phyloP scores from a whole-genome alignment of 108 stramenopile genomes.

The Cyclotella cryptica region DNA sequence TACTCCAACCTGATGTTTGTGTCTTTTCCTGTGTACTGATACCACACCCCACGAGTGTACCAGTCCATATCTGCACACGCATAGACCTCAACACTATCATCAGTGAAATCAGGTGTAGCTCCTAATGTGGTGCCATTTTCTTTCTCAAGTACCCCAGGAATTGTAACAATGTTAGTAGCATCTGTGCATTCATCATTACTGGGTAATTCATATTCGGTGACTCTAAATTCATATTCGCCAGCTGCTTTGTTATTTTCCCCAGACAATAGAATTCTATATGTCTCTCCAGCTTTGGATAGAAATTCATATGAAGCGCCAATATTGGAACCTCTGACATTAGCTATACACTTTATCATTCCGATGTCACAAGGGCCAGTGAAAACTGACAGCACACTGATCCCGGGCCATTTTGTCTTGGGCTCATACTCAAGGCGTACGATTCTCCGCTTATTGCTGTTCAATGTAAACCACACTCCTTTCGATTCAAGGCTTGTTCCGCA shows the following conservation, averaged over 20 bases:
- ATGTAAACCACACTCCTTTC: background rate
- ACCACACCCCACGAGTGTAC: too few species aligned
- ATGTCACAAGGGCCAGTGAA: constrained; percentile 17
- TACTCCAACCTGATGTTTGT: too few species aligned
- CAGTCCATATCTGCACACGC: too few species aligned
- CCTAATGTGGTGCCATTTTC: background rate
- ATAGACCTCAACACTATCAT: too few species aligned
- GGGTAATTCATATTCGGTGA: constrained; percentile 12
- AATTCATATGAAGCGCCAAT: constrained; percentile 22
- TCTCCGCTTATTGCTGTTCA: background rate
- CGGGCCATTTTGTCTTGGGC: background rate
- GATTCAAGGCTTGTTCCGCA: constrained; percentile 7
- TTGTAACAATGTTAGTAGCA: background rate
- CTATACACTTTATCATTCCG: background rate
- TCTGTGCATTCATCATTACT: constrained; percentile 16
- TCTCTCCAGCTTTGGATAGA: background rate
- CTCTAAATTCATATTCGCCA: constrained; percentile 21
- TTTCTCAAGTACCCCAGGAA: background rate
- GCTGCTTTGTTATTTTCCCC: background rate
- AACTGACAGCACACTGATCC: constrained; percentile 13
- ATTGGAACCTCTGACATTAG: too few species aligned
- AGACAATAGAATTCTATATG: constrained; percentile 7
- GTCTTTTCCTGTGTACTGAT: too few species aligned
- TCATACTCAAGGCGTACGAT: constrained; percentile 25
- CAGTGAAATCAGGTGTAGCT: too few species aligned